phyloP scores from a whole-genome alignment of 2,329 filamentous ascomycete genomes.

The Thielaviopsis ethacetica region DNA sequence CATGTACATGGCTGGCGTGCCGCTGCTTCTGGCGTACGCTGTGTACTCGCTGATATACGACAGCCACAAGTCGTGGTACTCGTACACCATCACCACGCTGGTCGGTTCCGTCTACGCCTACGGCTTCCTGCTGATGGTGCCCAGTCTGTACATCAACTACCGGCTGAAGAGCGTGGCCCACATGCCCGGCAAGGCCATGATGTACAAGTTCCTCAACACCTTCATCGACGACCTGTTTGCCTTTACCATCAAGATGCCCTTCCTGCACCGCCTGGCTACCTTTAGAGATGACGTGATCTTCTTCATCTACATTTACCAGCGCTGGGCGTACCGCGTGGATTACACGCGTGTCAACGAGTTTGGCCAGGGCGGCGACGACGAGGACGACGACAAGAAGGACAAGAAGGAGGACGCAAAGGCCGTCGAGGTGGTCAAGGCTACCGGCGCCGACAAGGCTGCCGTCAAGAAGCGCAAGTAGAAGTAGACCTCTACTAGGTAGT shows the following conservation, averaged over 20 bases:
- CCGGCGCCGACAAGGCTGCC: conserved; percentile 32
- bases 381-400: conserved; percentile 24
- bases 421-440: conserved; percentile 25
- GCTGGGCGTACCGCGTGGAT: conserved; percentile 82
- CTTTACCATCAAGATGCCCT: conserved; percentile 98
- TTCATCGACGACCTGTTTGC: conserved; percentile 98
- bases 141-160: conserved; percentile 97
- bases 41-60: conserved; percentile 86
- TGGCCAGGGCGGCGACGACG: conserved; percentile 92
- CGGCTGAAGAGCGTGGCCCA: conserved; percentile 87
- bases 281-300: conserved; percentile 94
- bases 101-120: conserved; percentile 96
- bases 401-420: conserved; percentile 22
- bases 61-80: conserved; percentile 95
- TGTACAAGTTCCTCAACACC: conserved; percentile 95
- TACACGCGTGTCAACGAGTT: conserved; percentile 93
- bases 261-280: conserved; percentile 80
- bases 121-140: conserved; percentile 98
- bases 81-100: conserved; percentile 83
- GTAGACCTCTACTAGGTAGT: not conserved
- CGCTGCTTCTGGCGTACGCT: conserved; percentile 77
- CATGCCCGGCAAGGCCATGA: conserved; percentile 94
- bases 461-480: conserved; percentile 26
- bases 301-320: conserved; percentile 93
- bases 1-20: conserved; percentile 82